Evolutionary conservation across 1,139 yeast genomes (phyloP), one percentile per base, ranked within the genome.

Genomic region (Sugiyamaella castrensis): DNA sequence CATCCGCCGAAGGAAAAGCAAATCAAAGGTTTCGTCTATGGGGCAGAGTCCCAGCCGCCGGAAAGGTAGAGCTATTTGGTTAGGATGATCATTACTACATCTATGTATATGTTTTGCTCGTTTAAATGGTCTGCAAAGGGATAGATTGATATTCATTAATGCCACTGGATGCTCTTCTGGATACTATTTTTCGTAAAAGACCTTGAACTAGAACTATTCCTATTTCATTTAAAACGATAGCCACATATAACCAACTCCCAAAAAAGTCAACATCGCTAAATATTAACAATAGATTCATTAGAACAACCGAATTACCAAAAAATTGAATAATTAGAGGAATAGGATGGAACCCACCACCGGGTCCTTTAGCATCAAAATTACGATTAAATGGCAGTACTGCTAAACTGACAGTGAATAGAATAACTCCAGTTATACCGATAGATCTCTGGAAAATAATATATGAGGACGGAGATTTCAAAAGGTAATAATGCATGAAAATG

Each of bases 301-400:
- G 41, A 11, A 46, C 46, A 48, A 53, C 39, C 32, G 48, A 50
- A 16, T 45, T 41, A 15, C 55, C 53, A 5, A 49, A 46, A 8
- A 36, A 29, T 37, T 54, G 57, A 11, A 53, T 49, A 16, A 49
- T 32, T 24, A 54, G 38, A 28, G 50, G 37, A 15, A 54, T 36
- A 4, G 56, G 56, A 40, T 53, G 54, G 40, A 49, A 53, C 5
- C 54, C 57, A 4, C 55, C 56, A 11, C 44, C 49, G 9, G 53
- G 44, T 1, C 51, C 49, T 28, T 51, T 47, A 4, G 52, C 33
- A 15, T 43, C 44, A 13, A 35, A 30, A 29, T 51, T 51, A 11
- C 52, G 36, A 15, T 38, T 47, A 31, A 44, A 47, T 4, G 56
- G 56, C 33, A 54, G 48, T n/a, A 45, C 43, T 27, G 24, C 13